Conservation (phyloP, 2,329 filamentous ascomycete genomes). For the Ophiocordyceps australis region DNA sequence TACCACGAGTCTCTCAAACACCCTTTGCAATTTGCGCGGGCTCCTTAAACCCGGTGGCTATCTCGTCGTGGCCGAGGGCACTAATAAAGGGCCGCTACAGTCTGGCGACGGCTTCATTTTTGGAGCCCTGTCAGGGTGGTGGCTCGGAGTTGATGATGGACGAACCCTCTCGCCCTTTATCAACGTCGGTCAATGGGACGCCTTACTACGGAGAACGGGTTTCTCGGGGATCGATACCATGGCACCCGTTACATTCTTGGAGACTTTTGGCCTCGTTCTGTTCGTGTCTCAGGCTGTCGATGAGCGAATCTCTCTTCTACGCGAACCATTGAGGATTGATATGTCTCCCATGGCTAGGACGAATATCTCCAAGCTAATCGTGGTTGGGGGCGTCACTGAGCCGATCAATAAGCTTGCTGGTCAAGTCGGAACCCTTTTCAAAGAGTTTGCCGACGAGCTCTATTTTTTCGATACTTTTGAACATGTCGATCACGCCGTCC, state of each 20-base stretch:
- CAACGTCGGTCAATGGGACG: conserved; percentile 1
- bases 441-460: no score
- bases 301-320: conserved; percentile 5
- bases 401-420: no score
- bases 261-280: not conserved
- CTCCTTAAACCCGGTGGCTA: conserved; percentile 25
- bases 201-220: conserved; percentile 1
- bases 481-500: no score
- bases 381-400: no score
- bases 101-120: not conserved
- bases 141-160: conserved; percentile 5
- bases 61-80: conserved; percentile 23
- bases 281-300: conserved; percentile 3
- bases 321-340: conserved; percentile 2
- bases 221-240: conserved; percentile 3
- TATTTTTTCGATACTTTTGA: no score
- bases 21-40: conserved; percentile 11
- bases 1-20: conserved; percentile 4
- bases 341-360: no score
- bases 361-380: no score
- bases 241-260: not conserved
- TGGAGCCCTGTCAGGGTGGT: conserved; percentile 10
- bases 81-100: conserved; percentile 1
- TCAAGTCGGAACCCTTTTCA: no score
- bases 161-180: not conserved